Evolutionary conservation across 768 basidiomycete genomes (phyloP), one percentile per base, ranked within the genome.

Genomic region (Agaricus blazei): DNA sequence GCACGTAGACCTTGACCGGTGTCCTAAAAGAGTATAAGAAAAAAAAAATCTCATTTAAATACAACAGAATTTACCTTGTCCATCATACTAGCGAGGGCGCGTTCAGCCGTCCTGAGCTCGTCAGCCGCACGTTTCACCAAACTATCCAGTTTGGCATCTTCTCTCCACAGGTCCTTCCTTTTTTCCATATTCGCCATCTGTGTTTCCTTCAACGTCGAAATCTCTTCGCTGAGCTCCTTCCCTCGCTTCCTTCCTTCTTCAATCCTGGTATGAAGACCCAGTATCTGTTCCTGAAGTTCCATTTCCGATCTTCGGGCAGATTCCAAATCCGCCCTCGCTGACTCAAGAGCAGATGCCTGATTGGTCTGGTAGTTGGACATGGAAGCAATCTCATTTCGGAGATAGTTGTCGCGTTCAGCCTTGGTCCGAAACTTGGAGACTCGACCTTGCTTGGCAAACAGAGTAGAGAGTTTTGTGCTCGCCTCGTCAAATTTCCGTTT

Each of bases 121-220:
- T 92, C 88, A 11, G 76, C 76, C 2, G 91, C 93, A 51, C 91
- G 82, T 34, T 78, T 78, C 2, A 92, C 84, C 14, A 87, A 75
- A 55, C 86, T 87, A 59, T 88, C 84, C 42, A 97, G 71, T 68
- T 91, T 96, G 0, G 91, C 87, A 58, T 98, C 96, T 68, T 96
- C 93, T 62, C 95, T 79, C 96, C 97, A 98, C 31, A 93, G 68
- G 50, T 96, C 93, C 77, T 96, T 97, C 62, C 93, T 74, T 67
- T 83, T 80, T 70, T 98, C 96, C 43, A 72, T 79, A 65, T 88
- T 70, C 49, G 83, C 86, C 26, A 76, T 77, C 59, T 87, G 80
- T 64, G 88, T 74, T 54, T 88, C 85, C 68, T 85, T 90, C 48
- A 91, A 67, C 54, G 66, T 65, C 0, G 70, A 69, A 15, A 86